These are phyloP conservation scores for cucumber (Cucumis sativus) DNA, from an alignment of 306 rosid genomes.

Conservation along the genomic window DNA sequence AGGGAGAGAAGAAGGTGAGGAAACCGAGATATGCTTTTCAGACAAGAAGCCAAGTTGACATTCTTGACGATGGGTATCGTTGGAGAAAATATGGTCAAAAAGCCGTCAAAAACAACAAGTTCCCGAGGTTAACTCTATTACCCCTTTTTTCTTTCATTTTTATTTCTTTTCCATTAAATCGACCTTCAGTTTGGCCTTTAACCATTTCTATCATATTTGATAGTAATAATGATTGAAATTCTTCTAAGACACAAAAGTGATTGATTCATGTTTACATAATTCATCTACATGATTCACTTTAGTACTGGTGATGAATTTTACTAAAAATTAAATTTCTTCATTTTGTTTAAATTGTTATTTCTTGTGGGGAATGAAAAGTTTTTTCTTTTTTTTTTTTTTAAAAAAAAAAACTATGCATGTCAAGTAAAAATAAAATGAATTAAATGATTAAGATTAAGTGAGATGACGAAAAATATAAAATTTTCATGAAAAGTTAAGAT, in stretches of 20 bases:
- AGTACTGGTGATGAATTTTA: no score
- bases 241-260: no score
- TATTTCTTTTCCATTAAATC: neutral
- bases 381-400: no score
- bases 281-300: no score
- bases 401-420: neutral
- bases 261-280: no score
- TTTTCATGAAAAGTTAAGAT: neutral
- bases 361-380: no score
- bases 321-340: no score
- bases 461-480: no score
- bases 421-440: neutral
- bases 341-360: no score
- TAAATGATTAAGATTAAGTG: neutral
- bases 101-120: slow-evolving; percentile 13
- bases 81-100: slow-evolving; percentile 17
- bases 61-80: slow-evolving; percentile 15
- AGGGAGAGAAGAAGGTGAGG: slow-evolving; percentile 10
- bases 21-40: slow-evolving; percentile 8
- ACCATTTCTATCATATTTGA: no score
- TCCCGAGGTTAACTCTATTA: slow-evolving; percentile 5
- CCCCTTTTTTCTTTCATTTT: neutral
- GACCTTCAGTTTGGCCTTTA: no score
- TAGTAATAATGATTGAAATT: no score
- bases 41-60: slow-evolving; percentile 11